phyloP scores from a whole-genome alignment of 2,329 filamentous ascomycete genomes.

The Dactylellina cionopaga region DNA sequence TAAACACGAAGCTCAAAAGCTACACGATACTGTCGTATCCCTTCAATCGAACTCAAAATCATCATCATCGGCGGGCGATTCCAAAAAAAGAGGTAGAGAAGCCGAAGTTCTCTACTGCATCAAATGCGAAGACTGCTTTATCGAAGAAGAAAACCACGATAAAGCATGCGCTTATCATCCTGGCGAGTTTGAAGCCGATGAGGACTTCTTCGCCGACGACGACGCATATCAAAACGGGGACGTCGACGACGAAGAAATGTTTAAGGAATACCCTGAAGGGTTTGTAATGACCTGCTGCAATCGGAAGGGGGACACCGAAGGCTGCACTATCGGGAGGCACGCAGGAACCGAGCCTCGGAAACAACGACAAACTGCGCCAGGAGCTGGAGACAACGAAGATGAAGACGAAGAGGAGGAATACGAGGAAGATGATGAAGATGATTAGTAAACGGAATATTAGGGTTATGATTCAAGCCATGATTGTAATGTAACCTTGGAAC shows the following conservation, averaged over 20 bases:
- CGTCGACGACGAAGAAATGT: slow-evolving; percentile 30
- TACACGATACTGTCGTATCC: slow-evolving; percentile 20
- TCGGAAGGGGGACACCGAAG: slow-evolving; percentile 5
- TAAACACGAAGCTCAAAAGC: slow-evolving; percentile 19
- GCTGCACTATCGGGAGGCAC: slow-evolving; percentile 30
- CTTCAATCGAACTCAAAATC: slow-evolving; percentile 11
- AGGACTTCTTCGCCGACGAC: slow-evolving; percentile 36
- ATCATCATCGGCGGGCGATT: not conserved
- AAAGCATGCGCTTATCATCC: slow-evolving; percentile 42
- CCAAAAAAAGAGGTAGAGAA: slow-evolving; percentile 33
- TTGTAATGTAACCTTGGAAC: no score
- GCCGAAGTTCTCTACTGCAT: slow-evolving; percentile 33
- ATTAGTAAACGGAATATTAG: not conserved
- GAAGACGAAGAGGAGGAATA: slow-evolving; percentile 7
- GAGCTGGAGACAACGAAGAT: slow-evolving; percentile 1
- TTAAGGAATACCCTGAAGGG: slow-evolving; percentile 32
- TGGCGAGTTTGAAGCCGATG: slow-evolving; percentile 36
- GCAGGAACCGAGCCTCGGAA: not conserved
- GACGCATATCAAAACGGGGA: slow-evolving; percentile 15
- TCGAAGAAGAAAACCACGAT: slow-evolving; percentile 38
- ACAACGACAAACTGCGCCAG: not conserved
- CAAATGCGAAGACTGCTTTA: slow-evolving; percentile 37
- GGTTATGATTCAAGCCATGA: no score
- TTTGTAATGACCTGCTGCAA: slow-evolving; percentile 39
- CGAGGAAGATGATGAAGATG: slow-evolving; percentile 1